Evolutionary conservation across 75 land plant genomes (phyloP), one percentile per base, ranked within the genome.

Genomic region (Ceratopteris richardii): DNA sequence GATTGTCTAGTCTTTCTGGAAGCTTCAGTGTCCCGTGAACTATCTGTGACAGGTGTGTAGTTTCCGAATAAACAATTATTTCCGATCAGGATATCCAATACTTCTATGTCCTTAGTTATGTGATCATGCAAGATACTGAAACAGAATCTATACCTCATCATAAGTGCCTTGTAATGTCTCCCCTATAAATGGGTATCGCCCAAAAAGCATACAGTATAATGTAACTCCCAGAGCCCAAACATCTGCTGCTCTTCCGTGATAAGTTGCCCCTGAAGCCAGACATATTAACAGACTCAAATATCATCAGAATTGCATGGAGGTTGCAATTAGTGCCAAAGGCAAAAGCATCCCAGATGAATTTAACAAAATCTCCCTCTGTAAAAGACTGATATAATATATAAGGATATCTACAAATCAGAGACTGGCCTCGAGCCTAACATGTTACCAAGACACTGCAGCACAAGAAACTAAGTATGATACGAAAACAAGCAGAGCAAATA

Each of bases 161-260:
- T 83, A 95, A 20, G 88, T 84, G 36, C 82, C 84, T 58, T 87
- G 96, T 18, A 89, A 65, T 10, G 86, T 81, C 29, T 90, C 92
- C 9, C 99, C 99, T 36, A 86, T 65, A 65, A 90, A 95, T 52
- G 99, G 99, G 63, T 83, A 90, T 17, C 65, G 57, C 29, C 96
- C 99, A 16, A 80, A 18, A 28, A 95, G 67, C 99, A 95, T 90
- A 51, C 88, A 90, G 64, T 95, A 86, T 40, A 95, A 71, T 1
- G 99, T 90, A 26, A 92, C 84, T 7, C 99, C 96, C 25, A 95
- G 58, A 19, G 96, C 99, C 96, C 99, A 95, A 41, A 84, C 83
- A 58, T 95, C 96, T 17, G 96, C 91, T 61, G 80, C 74, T 66
- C 72, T 86, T 13, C 99, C 96, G 69, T 63, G 86, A 57, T 95